Base-by-base conservation (phyloP, 345 rosid species). In the Ceriops decandra region DNA sequence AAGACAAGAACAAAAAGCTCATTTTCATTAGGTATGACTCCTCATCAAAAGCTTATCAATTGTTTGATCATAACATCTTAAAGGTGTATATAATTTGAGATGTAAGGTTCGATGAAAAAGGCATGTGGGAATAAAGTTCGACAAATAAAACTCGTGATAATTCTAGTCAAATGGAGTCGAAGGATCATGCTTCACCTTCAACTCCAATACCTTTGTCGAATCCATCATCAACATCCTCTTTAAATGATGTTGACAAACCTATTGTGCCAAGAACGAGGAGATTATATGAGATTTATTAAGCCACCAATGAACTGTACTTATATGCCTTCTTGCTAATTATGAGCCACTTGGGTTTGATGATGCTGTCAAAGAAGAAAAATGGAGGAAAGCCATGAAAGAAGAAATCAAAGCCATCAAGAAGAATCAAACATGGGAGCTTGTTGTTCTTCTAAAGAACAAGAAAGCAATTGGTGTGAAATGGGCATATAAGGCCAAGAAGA, bases 71-170 rank as follows among this genome's bases (percentile, higher is more conserved):
- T 7, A 38, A 5, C 7, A 63, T 7, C 2, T 11, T 22, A 17
- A 63, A 46, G 54, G 26, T 21, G 15, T 10, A 38, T 46, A 46
- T 63, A 5, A 63, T 56, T 1, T 7, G 35, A 63, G 67, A 63
- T 35, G 67, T 63, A 11, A 21, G 7, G 20, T 21, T 63, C 15
- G 56, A 63, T 63, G 67, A 63, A 63, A 32, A 63, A 28, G 53
- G 16, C 8, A 7, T 3, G 21, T 63, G 64, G 64, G 26, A 61
- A 30, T 17, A n/a, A 42, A 5, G 30, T 13, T 5, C 2, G 1
- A 20, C 15, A 61, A 6, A 58, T 24, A 30, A 57, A 27, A 49
- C 6, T 49, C 5, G 1, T 49, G 53, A 49, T 49, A 20, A 49
- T 13, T 15, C 4, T 0, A 49, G 20, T 49, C 16, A 20, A 49